Evolutionary conservation across 306 rosid genomes (phyloP).

Genomic region (Prunus salicina): DNA sequence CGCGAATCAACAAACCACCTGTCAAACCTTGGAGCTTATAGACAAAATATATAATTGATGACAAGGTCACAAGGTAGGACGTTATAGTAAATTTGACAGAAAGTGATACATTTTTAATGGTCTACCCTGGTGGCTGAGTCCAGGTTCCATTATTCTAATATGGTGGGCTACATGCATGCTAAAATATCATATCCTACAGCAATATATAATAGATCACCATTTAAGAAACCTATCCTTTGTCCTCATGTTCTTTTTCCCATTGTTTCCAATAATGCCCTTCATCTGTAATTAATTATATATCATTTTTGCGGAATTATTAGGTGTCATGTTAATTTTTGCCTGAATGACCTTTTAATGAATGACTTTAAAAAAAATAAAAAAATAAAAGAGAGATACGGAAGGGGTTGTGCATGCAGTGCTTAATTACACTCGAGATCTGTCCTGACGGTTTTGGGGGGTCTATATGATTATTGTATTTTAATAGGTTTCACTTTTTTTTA

Average conservation of each 20-base stretch:
- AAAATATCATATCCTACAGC: background rate
- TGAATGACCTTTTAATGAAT: no score
- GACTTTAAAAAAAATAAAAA: no score
- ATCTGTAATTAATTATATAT: background rate
- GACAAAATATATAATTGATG: background rate
- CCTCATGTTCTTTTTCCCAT: background rate
- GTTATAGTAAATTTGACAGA: no score
- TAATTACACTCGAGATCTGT: no score
- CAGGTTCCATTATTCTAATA: background rate
- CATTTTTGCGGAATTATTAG: background rate
- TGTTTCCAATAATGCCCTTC: background rate
- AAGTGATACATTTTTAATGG: background rate
- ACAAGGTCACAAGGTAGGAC: background rate
- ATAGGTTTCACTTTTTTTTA: no score
- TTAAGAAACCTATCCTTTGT: background rate
- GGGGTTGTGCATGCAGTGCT: no score
- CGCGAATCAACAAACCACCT: background rate
- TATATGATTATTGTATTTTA: no score
- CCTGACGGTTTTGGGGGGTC: no score
- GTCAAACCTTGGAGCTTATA: background rate
- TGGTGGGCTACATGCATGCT: conserved; percentile 1
- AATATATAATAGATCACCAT: background rate
- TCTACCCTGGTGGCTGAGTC: conserved; percentile 9
- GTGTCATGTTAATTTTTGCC: no score
- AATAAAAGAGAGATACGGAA: no score